A percentile compares a stretch with the other conserved stretches of the same genome.
Conservation (phyloP, 331 rosid species). For the Ulmus americana region DNA sequence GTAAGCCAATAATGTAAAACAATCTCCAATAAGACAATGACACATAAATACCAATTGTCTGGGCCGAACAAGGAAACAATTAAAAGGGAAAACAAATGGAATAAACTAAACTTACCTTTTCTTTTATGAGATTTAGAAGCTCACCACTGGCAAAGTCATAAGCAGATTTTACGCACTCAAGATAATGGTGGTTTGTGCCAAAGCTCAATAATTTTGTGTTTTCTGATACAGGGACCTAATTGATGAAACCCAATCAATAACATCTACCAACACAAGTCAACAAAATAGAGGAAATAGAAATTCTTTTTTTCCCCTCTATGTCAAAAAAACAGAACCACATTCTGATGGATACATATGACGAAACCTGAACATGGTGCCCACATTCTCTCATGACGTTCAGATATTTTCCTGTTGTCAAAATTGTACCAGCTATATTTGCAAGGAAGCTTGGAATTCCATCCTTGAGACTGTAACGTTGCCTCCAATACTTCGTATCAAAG, state of each 20-base stretch:
- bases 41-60: slow-evolving; percentile 4
- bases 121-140: slow-evolving; percentile 85
- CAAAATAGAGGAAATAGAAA: background rate
- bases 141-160: slow-evolving; percentile 89
- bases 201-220: slow-evolving; percentile 68
- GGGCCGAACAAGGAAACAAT: background rate
- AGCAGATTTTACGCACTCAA: slow-evolving; percentile 89
- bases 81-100: slow-evolving; percentile 15
- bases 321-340: background rate
- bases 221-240: slow-evolving; percentile 83
- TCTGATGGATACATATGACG: slow-evolving; percentile 9
- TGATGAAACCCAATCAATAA: slow-evolving; percentile 21
- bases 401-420: slow-evolving; percentile 96
- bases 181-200: slow-evolving; percentile 89
- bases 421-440: slow-evolving; percentile 68
- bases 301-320: slow-evolving; percentile 1
- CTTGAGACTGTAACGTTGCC: slow-evolving; percentile 87
- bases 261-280: slow-evolving; percentile 3
- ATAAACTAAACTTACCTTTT: slow-evolving; percentile 50
- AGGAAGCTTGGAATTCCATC: slow-evolving; percentile 97
- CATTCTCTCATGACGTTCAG: slow-evolving; percentile 98
- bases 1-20: slow-evolving; percentile 1
- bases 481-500: slow-evolving; percentile 88
- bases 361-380: slow-evolving; percentile 94
- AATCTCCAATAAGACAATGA: slow-evolving; percentile 18